A percentile compares a stretch with the other conserved stretches of the same genome.
phyloP scores from a whole-genome alignment of 108 stramenopile species.

The Nannochloropsis oceanica region DNA sequence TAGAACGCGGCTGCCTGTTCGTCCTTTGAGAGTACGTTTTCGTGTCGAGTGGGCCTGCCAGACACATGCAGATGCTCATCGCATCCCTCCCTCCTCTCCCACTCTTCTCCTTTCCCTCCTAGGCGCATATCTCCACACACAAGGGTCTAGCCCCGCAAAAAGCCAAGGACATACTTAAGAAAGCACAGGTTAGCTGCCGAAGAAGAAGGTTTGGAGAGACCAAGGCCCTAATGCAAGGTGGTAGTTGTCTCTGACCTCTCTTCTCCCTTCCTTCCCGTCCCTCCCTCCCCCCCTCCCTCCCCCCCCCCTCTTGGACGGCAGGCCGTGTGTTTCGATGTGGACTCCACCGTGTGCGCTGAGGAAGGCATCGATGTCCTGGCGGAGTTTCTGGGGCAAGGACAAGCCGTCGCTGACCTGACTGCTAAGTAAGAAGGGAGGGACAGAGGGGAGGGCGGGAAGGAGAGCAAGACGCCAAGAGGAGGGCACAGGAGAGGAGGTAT shows the following conservation, averaged over 20 bases:
- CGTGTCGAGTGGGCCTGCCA: too few relatives aligned
- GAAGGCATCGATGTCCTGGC: conserved; percentile 99
- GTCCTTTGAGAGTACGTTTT: too few relatives aligned
- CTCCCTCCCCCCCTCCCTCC: background rate
- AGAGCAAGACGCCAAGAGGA: background rate
- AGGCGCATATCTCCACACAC: background rate
- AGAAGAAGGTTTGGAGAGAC: background rate
- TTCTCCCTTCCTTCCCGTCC: background rate
- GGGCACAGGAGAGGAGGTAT: too few relatives aligned
- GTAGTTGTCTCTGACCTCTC: background rate
- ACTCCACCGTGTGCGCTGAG: conserved; percentile 83
- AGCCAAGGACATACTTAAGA: background rate
- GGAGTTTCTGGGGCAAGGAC: conserved; percentile 70
- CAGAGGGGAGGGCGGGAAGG: background rate
- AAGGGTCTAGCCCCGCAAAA: background rate
- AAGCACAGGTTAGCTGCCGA: background rate
- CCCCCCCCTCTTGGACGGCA: conserved; percentile 7
- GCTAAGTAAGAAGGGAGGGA: conserved; percentile 28
- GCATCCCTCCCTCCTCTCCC: too few relatives aligned
- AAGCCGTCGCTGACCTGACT: conserved; percentile 74
- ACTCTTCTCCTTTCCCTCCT: background rate
- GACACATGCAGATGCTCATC: too few relatives aligned
- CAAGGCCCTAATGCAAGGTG: background rate
- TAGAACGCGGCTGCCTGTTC: too few relatives aligned
- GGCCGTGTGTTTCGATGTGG: conserved; percentile 95